Conservation (phyloP, 1,284 basidiomycete species). For the Leccinum griseonigrum region DNA sequence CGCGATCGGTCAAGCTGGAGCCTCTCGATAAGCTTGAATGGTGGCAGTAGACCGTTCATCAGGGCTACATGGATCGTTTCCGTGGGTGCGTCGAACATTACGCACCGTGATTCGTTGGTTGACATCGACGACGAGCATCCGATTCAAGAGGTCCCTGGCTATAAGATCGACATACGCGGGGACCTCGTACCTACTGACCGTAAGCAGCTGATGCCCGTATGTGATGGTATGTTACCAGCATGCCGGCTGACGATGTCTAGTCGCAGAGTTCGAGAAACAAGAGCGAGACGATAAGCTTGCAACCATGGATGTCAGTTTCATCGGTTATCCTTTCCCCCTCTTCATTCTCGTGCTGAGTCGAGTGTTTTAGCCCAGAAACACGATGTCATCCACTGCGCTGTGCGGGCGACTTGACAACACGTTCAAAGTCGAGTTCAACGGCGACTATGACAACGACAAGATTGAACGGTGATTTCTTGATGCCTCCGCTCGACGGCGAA, state of each 20-base stretch:
- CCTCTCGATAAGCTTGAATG: conserved; percentile 13
- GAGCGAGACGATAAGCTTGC: conserved; percentile 78
- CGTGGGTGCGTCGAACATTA: conserved; percentile 41
- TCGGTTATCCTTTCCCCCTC: neutral
- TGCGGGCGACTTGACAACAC: conserved; percentile 63
- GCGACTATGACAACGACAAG: conserved; percentile 55
- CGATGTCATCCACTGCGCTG: conserved; percentile 54
- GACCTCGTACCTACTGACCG: conserved; percentile 82
- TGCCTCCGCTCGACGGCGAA: conserved; percentile 39
- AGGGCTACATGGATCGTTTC: conserved; percentile 9
- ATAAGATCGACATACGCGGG: conserved; percentile 70
- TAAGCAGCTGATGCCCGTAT: conserved; percentile 36
- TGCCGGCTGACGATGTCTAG: conserved; percentile 38
- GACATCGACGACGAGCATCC: conserved; percentile 93
- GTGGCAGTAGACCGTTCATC: conserved; percentile 9
- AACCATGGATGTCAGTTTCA: conserved; percentile 62
- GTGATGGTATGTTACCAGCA: neutral
- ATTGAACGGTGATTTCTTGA: conserved; percentile 64
- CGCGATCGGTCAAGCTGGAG: conserved; percentile 14
- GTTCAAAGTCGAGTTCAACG: conserved; percentile 68
- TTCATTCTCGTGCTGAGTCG: neutral
- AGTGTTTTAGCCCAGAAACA: conserved; percentile 59
- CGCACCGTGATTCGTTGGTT: conserved; percentile 80
- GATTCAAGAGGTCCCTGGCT: conserved; percentile 72
- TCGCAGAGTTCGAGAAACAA: conserved; percentile 73